Base-by-base conservation (phyloP, 2,329 filamentous ascomycete genomes). In the Trichoderma koningii region DNA sequence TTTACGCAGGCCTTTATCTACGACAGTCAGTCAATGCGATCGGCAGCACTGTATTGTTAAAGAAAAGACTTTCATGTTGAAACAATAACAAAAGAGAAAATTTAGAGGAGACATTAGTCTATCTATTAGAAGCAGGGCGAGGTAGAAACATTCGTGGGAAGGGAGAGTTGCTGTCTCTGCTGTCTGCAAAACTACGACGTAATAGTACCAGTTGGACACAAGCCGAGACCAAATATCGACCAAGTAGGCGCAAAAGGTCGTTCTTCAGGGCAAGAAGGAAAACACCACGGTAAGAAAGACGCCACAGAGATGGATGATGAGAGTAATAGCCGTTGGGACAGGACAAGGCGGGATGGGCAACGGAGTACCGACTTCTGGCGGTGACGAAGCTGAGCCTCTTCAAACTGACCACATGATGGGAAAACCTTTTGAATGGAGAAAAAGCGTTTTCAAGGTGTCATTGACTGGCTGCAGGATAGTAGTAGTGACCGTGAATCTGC, bases 301-400 rank as follows among this genome's bases (percentile, higher is more conserved):
- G 19, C 7, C 34, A 14, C 50, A 30, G 50, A 21, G 17, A 30
- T 10, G 28, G 15, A 21, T 9, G 21, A 14, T 38, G 34, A 38
- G 34, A 38, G 34, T 12, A 38, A 10, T 12, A 30, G 10, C 34
- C 34, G 7, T 5, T 10, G 30, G 5, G 10, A 10, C 34, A 14
- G 34, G 34, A 38, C 34, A 14, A 38, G 34, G 12, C 34, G 34
- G 34, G 34, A 60, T 19, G 57, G 21, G 51, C 42, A 17, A 34
- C n/a, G 48, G 34, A 30, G n/a, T 30, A 19, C 59, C 47, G 34
- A 38, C 2, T 44, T 53, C 48, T 62, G 47, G 48, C 59, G 59
- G 59, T 62, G 59, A 44, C 47, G 38, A 51, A 50, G 44, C 44
- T 48, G 44, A 60, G 44, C 56, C 45, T 60, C 45, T 34, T n/a